phyloP scores from a whole-genome alignment of 192 early-diverging fungal genomes.

The Coemansia guatemalensis region DNA sequence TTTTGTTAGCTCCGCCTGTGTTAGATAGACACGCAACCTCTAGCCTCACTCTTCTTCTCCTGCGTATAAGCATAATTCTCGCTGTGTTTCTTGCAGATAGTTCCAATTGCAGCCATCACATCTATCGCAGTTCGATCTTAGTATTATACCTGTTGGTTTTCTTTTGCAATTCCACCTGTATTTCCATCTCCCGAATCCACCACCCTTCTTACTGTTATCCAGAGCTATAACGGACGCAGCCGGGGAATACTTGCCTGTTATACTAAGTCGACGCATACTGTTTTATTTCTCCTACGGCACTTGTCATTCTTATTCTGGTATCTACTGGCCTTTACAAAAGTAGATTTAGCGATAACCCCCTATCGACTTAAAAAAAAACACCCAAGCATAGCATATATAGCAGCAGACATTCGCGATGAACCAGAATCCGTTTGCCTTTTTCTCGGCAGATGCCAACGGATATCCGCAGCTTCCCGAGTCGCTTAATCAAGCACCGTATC shows the following conservation, averaged over 20 bases:
- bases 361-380: not conserved
- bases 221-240: not conserved
- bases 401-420: slow-evolving; percentile 26
- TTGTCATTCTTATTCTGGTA: not conserved
- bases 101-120: slow-evolving; percentile 10
- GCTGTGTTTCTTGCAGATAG: slow-evolving; percentile 7
- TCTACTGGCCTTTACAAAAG: not conserved
- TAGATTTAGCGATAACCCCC: not conserved
- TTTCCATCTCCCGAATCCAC: not conserved
- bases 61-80: not conserved
- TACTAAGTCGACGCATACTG: not conserved
- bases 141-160: not conserved
- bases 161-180: not conserved
- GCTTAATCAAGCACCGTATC: slow-evolving; percentile 23
- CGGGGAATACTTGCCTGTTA: not conserved
- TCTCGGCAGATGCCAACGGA: slow-evolving; percentile 32
- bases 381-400: not conserved
- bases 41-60: not conserved
- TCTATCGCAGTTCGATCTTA: slow-evolving; percentile 32
- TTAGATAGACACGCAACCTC: not conserved
- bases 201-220: not conserved
- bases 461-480: slow-evolving; percentile 45
- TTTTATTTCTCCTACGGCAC: not conserved
- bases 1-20: not conserved
- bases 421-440: slow-evolving; percentile 53